A percentile compares a stretch with the other conserved stretches of the same genome.
Evolutionary conservation across 2,329 filamentous ascomycete genomes (phyloP).

Genomic region (Cladosporium colombiae): DNA sequence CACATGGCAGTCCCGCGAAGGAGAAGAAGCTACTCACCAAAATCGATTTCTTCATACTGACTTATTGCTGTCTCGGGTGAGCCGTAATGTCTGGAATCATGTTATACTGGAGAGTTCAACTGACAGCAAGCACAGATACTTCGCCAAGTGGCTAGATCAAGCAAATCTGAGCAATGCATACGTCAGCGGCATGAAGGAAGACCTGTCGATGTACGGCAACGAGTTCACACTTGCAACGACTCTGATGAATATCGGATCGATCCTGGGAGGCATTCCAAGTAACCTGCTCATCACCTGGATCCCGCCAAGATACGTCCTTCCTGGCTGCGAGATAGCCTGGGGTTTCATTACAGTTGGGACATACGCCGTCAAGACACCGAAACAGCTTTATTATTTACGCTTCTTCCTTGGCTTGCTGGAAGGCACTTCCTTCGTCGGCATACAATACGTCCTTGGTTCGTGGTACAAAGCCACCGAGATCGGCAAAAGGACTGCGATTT

Average conservation of each 20-base stretch:
- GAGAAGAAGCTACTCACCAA: conserved; percentile 26
- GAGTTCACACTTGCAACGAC: conserved; percentile 38
- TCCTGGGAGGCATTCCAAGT: conserved; percentile 43
- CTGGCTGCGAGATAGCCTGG: conserved; percentile 44
- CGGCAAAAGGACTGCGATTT: conserved; percentile 18
- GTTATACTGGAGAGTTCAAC: too few relatives aligned
- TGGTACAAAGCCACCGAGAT: conserved; percentile 24
- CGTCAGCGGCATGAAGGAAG: conserved; percentile 46
- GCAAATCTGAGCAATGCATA: conserved; percentile 46
- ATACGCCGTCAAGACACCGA: conserved; percentile 41
- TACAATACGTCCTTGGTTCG: conserved; percentile 22
- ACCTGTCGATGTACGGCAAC: conserved; percentile 41
- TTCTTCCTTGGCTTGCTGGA: conserved; percentile 41
- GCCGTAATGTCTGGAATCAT: background rate
- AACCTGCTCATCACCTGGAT: conserved; percentile 40
- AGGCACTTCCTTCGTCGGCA: conserved; percentile 25
- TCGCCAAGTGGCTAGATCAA: background rate
- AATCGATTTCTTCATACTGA: conserved; percentile 27
- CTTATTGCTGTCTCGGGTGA: conserved; percentile 24
- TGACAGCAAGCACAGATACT: background rate
- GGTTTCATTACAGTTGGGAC: conserved; percentile 43
- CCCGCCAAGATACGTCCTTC: conserved; percentile 30
- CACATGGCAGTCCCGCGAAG: conserved; percentile 17
- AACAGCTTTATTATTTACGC: conserved; percentile 43
- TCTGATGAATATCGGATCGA: conserved; percentile 33